Percentiles rank a stretch among this genome's conserved stretches.
These are phyloP conservation scores for Microdochium paspali DNA, from an alignment of 2,329 filamentous ascomycete species.

Conservation along the genomic window DNA sequence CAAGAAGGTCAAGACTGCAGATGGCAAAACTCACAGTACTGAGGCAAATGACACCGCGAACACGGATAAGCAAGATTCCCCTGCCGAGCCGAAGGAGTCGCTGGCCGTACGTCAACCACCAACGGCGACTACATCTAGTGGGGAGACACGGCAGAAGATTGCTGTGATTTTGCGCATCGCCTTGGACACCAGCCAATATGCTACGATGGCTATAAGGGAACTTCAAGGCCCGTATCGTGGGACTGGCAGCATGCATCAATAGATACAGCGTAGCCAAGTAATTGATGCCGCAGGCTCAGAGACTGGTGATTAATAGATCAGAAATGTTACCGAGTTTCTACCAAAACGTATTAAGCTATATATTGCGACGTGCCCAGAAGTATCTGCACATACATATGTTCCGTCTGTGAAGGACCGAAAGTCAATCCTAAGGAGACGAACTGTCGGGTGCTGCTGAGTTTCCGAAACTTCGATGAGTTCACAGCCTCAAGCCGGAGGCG, in stretches of 20 bases:
- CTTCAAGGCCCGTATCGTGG: conserved; percentile 13
- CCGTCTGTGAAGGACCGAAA: too few relatives aligned
- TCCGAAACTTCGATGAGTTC: too few relatives aligned
- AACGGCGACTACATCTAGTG: conserved; percentile 3
- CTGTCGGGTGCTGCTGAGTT: too few relatives aligned
- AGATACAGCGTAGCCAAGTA: background rate
- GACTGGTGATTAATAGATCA: too few relatives aligned
- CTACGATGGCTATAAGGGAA: conserved; percentile 22
- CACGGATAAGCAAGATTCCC: background rate
- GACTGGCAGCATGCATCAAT: background rate
- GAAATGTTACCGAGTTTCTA: too few relatives aligned
- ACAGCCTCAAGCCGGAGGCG: too few relatives aligned
- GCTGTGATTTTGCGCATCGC: conserved; percentile 22
- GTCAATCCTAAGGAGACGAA: too few relatives aligned
- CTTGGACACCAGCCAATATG: conserved; percentile 22
- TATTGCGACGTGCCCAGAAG: too few relatives aligned
- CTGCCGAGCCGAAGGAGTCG: background rate
- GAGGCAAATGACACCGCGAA: background rate
- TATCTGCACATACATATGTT: too few relatives aligned
- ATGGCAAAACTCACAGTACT: background rate
- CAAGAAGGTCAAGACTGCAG: conserved; percentile 11
- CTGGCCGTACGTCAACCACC: background rate
- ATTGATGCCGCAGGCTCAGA: too few relatives aligned
- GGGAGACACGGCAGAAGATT: conserved; percentile 13
- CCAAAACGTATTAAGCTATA: too few relatives aligned